Conservation (phyloP, 2,329 filamentous ascomycete genomes). For the Fusarium sulawesiense region DNA sequence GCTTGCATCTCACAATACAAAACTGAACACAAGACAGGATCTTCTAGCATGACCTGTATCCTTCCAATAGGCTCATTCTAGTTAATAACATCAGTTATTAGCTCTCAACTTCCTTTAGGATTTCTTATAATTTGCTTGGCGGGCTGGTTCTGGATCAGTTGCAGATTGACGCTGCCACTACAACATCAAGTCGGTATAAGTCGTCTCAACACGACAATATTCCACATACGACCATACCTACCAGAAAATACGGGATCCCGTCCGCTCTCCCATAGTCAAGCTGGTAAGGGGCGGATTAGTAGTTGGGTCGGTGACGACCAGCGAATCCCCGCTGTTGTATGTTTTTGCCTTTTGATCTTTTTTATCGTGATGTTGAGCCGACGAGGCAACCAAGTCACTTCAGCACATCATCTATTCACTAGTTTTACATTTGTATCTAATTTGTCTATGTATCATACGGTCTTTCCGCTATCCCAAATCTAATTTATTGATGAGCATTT, state of each 20-base stretch:
- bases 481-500: background rate
- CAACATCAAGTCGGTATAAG: background rate
- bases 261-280: conserved; percentile 12
- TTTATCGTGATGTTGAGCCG: background rate
- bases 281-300: conserved; percentile 13
- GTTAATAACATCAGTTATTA: too few relatives aligned
- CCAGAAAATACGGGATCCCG: conserved; percentile 11
- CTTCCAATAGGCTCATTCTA: background rate
- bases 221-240: conserved; percentile 12
- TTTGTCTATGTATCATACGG: too few relatives aligned
- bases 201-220: background rate
- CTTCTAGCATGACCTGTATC: background rate
- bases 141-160: background rate
- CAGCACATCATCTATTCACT: background rate
- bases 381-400: background rate
- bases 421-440: background rate
- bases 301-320: conserved; percentile 14
- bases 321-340: background rate
- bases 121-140: background rate
- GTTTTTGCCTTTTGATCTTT: background rate
- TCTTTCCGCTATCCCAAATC: too few relatives aligned
- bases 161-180: background rate
- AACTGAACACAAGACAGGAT: background rate
- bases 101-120: too few relatives aligned
- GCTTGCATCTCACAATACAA: background rate